Conservation (phyloP, 2,329 filamentous ascomycete species). For the Ophiocordyceps camponoti-floridani region DNA sequence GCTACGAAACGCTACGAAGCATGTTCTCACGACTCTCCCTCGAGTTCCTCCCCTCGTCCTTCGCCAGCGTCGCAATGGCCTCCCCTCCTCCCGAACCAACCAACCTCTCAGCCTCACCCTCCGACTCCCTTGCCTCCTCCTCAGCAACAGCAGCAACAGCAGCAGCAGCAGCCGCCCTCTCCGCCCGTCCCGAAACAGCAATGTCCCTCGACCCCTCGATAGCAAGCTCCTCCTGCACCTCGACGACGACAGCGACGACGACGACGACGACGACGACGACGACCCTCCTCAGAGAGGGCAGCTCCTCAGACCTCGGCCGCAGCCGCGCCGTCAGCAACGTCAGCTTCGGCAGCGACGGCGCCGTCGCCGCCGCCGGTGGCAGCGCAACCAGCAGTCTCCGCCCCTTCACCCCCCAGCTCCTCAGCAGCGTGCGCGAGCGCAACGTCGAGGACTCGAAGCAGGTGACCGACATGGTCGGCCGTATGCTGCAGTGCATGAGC, state of each 20-base stretch:
- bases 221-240: constrained; percentile 53
- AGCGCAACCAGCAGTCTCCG: constrained; percentile 14
- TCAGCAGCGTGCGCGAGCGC: constrained; percentile 32
- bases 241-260: constrained; percentile 32
- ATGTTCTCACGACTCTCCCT: constrained; percentile 82
- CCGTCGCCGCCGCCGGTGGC: constrained; percentile 8
- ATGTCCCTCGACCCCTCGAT: constrained; percentile 56
- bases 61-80: constrained; percentile 31
- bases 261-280: too few relatives aligned
- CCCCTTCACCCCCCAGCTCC: constrained; percentile 30
- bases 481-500: constrained; percentile 92
- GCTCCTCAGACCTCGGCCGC: constrained; percentile 35
- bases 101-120: constrained; percentile 31
- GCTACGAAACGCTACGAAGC: constrained; percentile 73
- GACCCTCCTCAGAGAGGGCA: constrained; percentile 42
- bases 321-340: constrained; percentile 80
- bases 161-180: not conserved
- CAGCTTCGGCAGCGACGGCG: constrained; percentile 39
- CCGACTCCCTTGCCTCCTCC: constrained; percentile 17
- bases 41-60: constrained; percentile 47
- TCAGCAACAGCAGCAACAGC: not conserved
- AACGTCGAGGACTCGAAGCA: constrained; percentile 54
- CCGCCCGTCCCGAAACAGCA: constrained; percentile 48
- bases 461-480: constrained; percentile 82
- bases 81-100: constrained; percentile 31